Base-by-base conservation (phyloP, 192 early-diverging fungal species). In the Blastocladiella britannica region DNA sequence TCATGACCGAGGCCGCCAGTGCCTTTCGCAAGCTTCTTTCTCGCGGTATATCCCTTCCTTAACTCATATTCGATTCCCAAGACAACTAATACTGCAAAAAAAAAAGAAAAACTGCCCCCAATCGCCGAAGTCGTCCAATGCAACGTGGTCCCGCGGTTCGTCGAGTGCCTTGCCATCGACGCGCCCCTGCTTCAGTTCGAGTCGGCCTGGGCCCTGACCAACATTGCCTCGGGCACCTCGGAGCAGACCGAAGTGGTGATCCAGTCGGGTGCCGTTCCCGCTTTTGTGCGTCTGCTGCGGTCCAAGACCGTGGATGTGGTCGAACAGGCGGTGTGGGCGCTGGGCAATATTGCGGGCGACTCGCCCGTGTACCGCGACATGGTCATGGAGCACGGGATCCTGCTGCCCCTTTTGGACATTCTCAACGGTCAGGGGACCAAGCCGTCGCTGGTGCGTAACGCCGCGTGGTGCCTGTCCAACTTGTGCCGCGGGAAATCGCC, bases 321-420 rank as follows among this genome's bases (percentile, higher is more conserved):
- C 59, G 94, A 97, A 72, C 92, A 95, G 79, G 92, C 89, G 51
- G 94, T 97, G 58, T 97, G 94, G 94, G 94, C 94, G 30, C 77
- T 97, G 53, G 94, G 94, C 57, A 97, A 97, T 73, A 97, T 97
- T 83, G 94, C 94, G 51, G 94, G 94, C 27, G 94, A 97, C 77
- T 83, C 77, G 61, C 85, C 91, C 52, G 63, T 67, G 27, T 95
- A 88, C 72, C 80, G 94, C 55, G 91, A 97, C 67, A 85, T 74
- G 66, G 92, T 95, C 30, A 78, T 97, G 25, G 61, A 72, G 1
- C 63, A 77, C 54, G 86, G 87, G 54, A 89, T 89, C 18, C 73
- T 98, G 55, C 74, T 71, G 55, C 91, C 95, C n/a, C 71, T 98
- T 54, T 67, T 95, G 31, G 72, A 67, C 28, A 82, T 98, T 24